Conservation (phyloP, 345 rosid species). For the Citrus glauca region DNA sequence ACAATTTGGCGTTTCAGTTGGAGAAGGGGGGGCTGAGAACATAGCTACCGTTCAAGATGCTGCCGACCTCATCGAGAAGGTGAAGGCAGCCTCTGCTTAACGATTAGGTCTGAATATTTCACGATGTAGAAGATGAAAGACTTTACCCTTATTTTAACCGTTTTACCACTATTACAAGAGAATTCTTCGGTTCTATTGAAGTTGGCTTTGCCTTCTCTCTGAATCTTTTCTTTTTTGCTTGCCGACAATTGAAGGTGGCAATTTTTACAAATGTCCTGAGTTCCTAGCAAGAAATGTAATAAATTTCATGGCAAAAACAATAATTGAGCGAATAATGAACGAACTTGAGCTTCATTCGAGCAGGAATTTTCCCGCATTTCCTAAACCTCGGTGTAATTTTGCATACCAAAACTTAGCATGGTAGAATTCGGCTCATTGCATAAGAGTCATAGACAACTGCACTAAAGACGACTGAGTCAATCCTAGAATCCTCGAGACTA, state of each 20-base stretch:
- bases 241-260: background rate
- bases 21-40: slow-evolving; percentile 61
- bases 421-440: background rate
- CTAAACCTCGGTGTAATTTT: background rate
- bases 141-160: background rate
- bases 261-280: background rate
- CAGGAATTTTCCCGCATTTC: background rate
- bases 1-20: slow-evolving; percentile 51
- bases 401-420: background rate
- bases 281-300: background rate
- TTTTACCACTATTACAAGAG: background rate
- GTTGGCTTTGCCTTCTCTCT: background rate
- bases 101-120: background rate
- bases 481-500: background rate
- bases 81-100: slow-evolving; percentile 32
- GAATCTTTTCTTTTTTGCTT: too few species aligned
- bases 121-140: background rate
- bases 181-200: background rate
- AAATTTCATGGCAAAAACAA: background rate
- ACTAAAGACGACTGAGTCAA: background rate
- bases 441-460: background rate
- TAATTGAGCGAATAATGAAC: background rate
- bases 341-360: background rate
- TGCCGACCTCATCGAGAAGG: slow-evolving; percentile 57
- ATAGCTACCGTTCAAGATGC: slow-evolving; percentile 58